These are phyloP conservation scores for Monosporascus sp. DNA, from an alignment of 2,329 filamentous ascomycete species.

Conservation along the genomic window DNA sequence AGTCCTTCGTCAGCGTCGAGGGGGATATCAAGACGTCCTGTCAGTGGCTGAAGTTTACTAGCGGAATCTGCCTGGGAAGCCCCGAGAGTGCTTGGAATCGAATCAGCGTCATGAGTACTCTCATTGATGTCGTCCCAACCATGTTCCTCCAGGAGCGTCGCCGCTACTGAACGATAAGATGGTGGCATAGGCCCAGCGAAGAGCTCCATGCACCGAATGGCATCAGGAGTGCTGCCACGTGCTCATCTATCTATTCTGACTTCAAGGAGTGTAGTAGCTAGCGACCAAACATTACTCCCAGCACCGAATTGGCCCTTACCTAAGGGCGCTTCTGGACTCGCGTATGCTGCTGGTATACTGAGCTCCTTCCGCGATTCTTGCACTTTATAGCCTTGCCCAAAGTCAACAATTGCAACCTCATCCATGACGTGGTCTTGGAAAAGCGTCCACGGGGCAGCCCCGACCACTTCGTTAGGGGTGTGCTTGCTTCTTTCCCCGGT, in stretches of 20 bases:
- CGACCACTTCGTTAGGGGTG: neutral
- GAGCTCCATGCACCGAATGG: neutral
- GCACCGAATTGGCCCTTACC: neutral
- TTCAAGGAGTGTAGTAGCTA: neutral
- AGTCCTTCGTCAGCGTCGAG: neutral
- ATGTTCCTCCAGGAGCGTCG: neutral
- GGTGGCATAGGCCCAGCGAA: neutral
- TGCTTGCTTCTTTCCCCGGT: neutral
- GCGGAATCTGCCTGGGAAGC: too few species aligned
- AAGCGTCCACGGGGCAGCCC: neutral
- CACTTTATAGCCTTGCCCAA: neutral
- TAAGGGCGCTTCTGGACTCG: neutral
- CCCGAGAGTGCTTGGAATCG: neutral
- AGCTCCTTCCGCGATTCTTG: neutral
- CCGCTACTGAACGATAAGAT: neutral
- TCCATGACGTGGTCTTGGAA: neutral
- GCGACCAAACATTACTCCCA: neutral
- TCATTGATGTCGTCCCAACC: neutral
- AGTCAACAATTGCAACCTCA: neutral
- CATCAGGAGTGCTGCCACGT: too few species aligned
- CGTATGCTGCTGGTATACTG: neutral
- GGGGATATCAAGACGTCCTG: neutral
- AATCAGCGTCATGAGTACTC: neutral
- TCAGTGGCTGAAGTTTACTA: neutral
- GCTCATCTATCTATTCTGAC: neutral